Conservation (phyloP, 305 asterid genomes). For the Striga hermonthica region DNA sequence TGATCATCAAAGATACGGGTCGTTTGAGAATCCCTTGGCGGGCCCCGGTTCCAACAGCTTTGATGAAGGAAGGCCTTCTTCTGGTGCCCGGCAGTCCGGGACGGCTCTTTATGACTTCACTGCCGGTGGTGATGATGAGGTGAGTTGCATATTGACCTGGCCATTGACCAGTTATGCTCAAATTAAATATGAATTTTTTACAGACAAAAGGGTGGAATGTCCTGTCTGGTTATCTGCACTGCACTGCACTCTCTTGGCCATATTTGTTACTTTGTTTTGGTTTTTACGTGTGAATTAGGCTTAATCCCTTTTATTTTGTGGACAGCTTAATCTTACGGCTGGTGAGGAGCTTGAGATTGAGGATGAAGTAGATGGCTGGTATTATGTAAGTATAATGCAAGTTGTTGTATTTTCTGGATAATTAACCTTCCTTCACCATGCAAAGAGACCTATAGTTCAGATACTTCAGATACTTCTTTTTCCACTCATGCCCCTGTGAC, state of each 20-base stretch:
- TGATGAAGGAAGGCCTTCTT: constrained; percentile 68
- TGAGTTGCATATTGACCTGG: constrained; percentile 29
- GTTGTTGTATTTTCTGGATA: constrained; percentile 1
- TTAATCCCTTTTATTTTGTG: constrained; percentile 29
- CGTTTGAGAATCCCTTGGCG: constrained; percentile 91
- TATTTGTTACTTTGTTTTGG: constrained; percentile 25
- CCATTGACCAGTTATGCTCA: constrained; percentile 14
- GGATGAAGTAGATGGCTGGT: constrained; percentile 99
- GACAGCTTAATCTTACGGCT: constrained; percentile 86
- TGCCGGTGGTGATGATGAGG: constrained; percentile 99
- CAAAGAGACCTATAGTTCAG: too few species aligned
- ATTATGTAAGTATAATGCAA: constrained; percentile 61
- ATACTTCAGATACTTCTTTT: too few species aligned
- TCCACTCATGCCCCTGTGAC: too few species aligned
- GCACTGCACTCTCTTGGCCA: constrained; percentile 18
- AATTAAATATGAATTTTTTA: constrained; percentile 10
- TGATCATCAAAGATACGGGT: constrained; percentile 61
- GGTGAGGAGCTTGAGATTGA: constrained; percentile 95
- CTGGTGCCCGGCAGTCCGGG: constrained; percentile 69
- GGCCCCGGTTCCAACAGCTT: constrained; percentile 64
- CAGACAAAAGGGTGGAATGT: constrained; percentile 10
- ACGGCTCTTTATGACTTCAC: constrained; percentile 94
- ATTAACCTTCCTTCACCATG: neutral
- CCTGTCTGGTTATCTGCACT: constrained; percentile 7
- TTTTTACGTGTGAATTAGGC: constrained; percentile 26